Base-by-base conservation (phyloP, 2,329 filamentous ascomycete species). In the Leptographium radiaticola region DNA sequence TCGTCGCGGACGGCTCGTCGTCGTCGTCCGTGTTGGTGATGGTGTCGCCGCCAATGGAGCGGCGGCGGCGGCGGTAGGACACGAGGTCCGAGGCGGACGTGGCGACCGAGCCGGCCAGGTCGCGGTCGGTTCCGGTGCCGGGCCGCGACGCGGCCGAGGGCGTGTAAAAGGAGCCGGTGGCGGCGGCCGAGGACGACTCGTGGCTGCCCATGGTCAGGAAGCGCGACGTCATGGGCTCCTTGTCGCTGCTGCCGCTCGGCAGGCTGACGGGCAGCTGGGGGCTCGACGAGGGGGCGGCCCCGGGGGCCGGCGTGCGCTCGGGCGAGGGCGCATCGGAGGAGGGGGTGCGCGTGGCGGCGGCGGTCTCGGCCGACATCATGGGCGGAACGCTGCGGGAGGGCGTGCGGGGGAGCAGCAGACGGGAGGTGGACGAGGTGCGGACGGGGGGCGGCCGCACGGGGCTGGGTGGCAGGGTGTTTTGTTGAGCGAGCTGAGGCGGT, bases 331-430 rank as follows among this genome's bases (percentile, higher is more conserved):
- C 10, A 30, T n/a, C 31, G 31, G 55, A 52, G 33, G 45, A 40
- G 30, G 70, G 56, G 53, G 65, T 47, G 64, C 70, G 59, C 31
- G 49, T 49, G 18, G 55, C 58, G 7, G 72, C 57, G 57, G 63
- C 48, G 55, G 65, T 55, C 59, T 84, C 76, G 55, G 75, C 70
- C 9, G 81, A 83, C 75, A 86, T 84, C 63, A 82, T 75, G 42
- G 81, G 82, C 39, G 82, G 78, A 4, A 78, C 76, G 57, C 77
- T 74, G 57, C 80, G 74, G 8, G 81, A 81, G 0, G 80, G 75
- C 11, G 74, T 80, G 59, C 84, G 76, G 62, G 84, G 78, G 2
- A 89, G 72, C 16, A 62, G 53, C n/a, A 57, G 53, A 8, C 56
- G 57, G 18, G 47, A 55, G 7, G 54, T 55, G 18, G 40, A 87